These are phyloP conservation scores for Leccinum disarticulatum DNA, from an alignment of 768 basidiomycete genomes.

Conservation along the genomic window DNA sequence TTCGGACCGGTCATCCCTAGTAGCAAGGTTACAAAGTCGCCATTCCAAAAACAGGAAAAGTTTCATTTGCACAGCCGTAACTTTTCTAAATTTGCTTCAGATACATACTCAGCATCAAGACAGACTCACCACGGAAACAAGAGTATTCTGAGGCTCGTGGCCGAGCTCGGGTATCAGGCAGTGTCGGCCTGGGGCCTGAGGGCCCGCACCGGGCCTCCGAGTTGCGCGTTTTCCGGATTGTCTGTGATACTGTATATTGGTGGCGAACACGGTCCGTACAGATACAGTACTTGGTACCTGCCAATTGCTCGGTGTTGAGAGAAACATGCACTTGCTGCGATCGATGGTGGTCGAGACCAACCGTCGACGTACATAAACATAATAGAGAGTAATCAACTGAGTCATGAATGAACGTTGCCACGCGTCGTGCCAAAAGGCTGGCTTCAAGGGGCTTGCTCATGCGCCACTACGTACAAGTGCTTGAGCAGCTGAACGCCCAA, in stretches of 20 bases:
- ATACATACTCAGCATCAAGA: neutral
- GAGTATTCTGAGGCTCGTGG: neutral
- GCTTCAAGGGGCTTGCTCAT: slow-evolving; percentile 16
- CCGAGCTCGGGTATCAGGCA: neutral
- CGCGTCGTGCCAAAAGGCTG: slow-evolving; percentile 6
- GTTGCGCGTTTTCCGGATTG: neutral
- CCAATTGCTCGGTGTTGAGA: too few relatives aligned
- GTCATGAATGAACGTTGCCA: neutral
- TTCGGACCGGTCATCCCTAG: neutral
- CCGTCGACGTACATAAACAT: neutral
- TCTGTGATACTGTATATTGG: neutral
- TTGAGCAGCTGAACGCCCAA: slow-evolving; percentile 45
- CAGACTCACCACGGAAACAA: neutral
- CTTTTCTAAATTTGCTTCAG: neutral
- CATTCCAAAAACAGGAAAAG: neutral
- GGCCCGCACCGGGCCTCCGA: neutral
- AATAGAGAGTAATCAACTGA: neutral
- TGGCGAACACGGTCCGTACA: neutral
- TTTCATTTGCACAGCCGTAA: neutral
- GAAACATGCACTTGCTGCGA: neutral
- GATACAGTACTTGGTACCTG: neutral
- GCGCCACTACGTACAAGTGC: slow-evolving; percentile 36
- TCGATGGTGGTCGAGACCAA: neutral
- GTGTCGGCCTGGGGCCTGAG: neutral
- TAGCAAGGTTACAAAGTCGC: neutral